These are phyloP conservation scores for Ilex aquifolium DNA, from an alignment of 257 asterid species.

Conservation along the genomic window DNA sequence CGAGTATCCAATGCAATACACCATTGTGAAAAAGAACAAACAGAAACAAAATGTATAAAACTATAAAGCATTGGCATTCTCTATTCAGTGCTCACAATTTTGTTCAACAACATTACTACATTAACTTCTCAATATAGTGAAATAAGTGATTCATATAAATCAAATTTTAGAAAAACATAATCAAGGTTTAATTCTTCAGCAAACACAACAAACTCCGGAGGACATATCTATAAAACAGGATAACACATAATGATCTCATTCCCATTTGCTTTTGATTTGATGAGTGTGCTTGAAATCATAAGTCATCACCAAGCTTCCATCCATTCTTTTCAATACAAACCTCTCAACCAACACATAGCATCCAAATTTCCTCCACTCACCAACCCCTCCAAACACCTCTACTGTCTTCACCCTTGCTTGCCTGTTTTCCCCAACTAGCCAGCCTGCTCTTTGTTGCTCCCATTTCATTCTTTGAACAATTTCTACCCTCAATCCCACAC, in stretches of 20 bases:
- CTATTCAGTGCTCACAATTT: too few species aligned
- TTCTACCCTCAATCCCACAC: conserved; percentile 50
- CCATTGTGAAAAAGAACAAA: too few species aligned
- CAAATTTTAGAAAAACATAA: too few species aligned
- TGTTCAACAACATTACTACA: too few species aligned
- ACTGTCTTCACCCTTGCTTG: conserved; percentile 25
- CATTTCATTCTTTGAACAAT: conserved; percentile 49
- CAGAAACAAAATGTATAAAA: too few species aligned
- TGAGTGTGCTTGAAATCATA: conserved; percentile 45
- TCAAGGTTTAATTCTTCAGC: too few species aligned
- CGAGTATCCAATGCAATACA: too few species aligned
- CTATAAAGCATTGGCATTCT: too few species aligned
- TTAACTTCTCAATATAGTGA: too few species aligned
- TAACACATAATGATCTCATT: conserved; percentile 7
- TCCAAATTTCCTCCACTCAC: conserved; percentile 34
- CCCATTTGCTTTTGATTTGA: conserved; percentile 41
- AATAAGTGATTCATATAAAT: too few species aligned
- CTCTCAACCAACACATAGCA: conserved; percentile 61
- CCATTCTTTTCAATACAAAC: conserved; percentile 48
- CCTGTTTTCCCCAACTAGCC: conserved; percentile 23
- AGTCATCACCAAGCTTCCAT: conserved; percentile 37
- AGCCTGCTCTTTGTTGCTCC: conserved; percentile 50
- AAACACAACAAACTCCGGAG: too few species aligned
- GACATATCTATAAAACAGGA: too few species aligned
- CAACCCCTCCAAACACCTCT: conserved; percentile 17